Percentiles rank a stretch among this genome's conserved stretches.
phyloP scores from a whole-genome alignment of 306 rosid species.

The Prunus armeniaca region DNA sequence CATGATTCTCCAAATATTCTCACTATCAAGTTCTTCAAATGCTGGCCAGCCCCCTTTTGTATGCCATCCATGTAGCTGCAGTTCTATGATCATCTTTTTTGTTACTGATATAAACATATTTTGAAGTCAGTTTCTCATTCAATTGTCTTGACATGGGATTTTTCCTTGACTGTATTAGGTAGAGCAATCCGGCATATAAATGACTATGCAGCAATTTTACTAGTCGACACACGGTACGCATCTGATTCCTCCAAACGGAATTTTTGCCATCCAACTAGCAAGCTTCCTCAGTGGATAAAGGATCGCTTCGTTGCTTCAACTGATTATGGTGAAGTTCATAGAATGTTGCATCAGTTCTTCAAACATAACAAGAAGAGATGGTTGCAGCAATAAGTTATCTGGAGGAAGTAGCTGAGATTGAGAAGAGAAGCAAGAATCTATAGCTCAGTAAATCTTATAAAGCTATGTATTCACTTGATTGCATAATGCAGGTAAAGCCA shows the following conservation, averaged over 20 bases:
- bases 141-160: background rate
- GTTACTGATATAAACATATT: background rate
- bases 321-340: slow-evolving; percentile 77
- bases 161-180: slow-evolving; percentile 44
- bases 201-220: slow-evolving; percentile 82
- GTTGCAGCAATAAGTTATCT: slow-evolving; percentile 9
- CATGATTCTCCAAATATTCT: background rate
- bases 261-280: slow-evolving; percentile 56
- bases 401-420: background rate
- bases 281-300: slow-evolving; percentile 91
- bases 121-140: slow-evolving; percentile 6
- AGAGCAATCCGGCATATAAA: slow-evolving; percentile 90
- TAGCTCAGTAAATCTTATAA: background rate
- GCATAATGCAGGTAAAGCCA: background rate
- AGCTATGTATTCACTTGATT: background rate
- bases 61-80: background rate
- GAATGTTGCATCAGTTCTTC: slow-evolving; percentile 76
- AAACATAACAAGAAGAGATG: slow-evolving; percentile 47
- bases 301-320: slow-evolving; percentile 58
- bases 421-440: background rate
- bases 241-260: slow-evolving; percentile 62
- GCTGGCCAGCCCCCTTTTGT: background rate
- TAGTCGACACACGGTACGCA: slow-evolving; percentile 71
- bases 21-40: background rate
- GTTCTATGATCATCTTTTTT: too few relatives aligned